phyloP scores from a whole-genome alignment of 306 rosid genomes.

The Cotoneaster glaucophyllus region DNA sequence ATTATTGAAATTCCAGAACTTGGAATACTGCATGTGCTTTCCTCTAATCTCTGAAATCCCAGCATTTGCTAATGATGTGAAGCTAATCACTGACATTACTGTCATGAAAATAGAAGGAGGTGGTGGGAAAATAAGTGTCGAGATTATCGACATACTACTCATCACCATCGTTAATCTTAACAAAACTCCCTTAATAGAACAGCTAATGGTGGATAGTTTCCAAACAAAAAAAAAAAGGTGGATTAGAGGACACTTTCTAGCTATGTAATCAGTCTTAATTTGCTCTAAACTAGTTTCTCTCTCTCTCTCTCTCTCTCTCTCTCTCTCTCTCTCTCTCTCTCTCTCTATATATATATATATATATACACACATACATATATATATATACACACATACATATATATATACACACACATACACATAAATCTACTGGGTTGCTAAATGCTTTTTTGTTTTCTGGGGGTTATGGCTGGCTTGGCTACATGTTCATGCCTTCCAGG shows the following conservation, averaged over 20 bases:
- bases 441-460: too few relatives aligned
- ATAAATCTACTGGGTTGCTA: too few relatives aligned
- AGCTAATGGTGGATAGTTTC: not conserved
- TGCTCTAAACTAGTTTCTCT: too few relatives aligned
- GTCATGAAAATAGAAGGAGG: constrained; percentile 43
- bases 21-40: constrained; percentile 60
- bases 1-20: constrained; percentile 30
- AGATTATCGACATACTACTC: not conserved
- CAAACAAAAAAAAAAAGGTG: too few relatives aligned
- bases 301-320: too few relatives aligned
- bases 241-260: not conserved
- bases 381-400: too few relatives aligned
- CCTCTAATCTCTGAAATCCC: constrained; percentile 54
- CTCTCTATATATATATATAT: too few relatives aligned
- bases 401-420: too few relatives aligned
- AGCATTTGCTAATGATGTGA: constrained; percentile 1
- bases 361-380: too few relatives aligned
- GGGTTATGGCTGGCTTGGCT: not conserved
- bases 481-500: not conserved
- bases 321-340: too few relatives aligned
- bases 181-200: not conserved
- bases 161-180: not conserved
- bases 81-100: constrained; percentile 37
- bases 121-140: constrained; percentile 34
- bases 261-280: not conserved